Conservation (phyloP, 441 rosid genomes). For the Euphorbia corollata region DNA sequence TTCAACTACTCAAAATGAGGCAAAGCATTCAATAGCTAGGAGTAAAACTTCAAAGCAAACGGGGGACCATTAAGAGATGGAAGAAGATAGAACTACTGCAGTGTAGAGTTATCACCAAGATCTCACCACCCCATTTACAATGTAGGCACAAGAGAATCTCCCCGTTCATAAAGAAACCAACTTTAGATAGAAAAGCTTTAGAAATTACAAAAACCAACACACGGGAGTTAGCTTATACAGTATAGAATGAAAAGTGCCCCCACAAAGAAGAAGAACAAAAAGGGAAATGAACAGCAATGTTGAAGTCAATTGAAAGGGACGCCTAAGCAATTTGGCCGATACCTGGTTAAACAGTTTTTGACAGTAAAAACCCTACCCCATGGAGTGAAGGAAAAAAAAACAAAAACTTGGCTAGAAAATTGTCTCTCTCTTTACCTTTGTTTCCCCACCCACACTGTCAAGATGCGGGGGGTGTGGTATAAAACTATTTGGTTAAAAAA, state of each 20-base stretch:
- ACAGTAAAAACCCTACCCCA: slow-evolving; percentile 23
- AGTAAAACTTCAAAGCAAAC: slow-evolving; percentile 21
- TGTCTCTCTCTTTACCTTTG: slow-evolving; percentile 12
- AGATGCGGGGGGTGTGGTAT: no score
- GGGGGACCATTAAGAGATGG: slow-evolving; percentile 38
- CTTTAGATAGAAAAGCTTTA: slow-evolving; percentile 26
- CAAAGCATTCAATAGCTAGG: slow-evolving; percentile 29
- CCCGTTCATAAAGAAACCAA: slow-evolving; percentile 24
- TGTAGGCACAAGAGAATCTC: slow-evolving; percentile 30
- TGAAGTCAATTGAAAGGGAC: slow-evolving; percentile 29
- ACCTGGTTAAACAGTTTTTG: background rate
- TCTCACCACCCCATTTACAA: slow-evolving; percentile 37
- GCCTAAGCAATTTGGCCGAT: slow-evolving; percentile 24
- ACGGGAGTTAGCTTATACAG: slow-evolving; percentile 17
- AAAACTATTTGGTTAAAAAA: no score
- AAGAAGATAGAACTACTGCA: slow-evolving; percentile 27
- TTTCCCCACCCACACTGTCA: background rate
- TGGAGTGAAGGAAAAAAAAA: slow-evolving; percentile 29
- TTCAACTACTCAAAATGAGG: slow-evolving; percentile 26
- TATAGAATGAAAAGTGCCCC: background rate
- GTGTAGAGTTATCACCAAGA: slow-evolving; percentile 35
- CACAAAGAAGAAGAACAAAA: background rate
- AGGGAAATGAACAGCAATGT: slow-evolving; percentile 8
- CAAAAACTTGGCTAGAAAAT: slow-evolving; percentile 16
- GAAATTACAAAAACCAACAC: slow-evolving; percentile 15